phyloP scores from a whole-genome alignment of 75 land plant genomes.

The Adiantum capillusveneris region DNA sequence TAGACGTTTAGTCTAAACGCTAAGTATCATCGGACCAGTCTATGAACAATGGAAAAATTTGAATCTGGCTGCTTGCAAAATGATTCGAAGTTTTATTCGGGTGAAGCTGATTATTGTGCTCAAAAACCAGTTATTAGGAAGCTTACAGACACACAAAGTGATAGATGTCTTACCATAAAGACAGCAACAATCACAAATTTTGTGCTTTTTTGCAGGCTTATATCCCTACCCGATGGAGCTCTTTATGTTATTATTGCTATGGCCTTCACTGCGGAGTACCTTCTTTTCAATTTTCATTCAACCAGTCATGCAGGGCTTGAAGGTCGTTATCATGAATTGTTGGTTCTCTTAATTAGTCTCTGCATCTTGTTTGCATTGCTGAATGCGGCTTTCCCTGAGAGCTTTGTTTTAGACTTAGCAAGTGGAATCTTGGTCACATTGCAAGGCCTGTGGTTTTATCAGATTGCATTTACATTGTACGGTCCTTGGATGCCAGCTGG shows the following conservation, averaged over 20 bases:
- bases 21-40: too few species aligned
- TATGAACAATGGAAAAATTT: too few species aligned
- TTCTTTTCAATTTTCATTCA: constrained; percentile 85
- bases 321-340: constrained; percentile 77
- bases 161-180: too few species aligned
- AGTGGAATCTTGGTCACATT: constrained; percentile 61
- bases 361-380: constrained; percentile 55
- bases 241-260: constrained; percentile 59
- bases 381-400: constrained; percentile 59
- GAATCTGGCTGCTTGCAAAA: too few species aligned
- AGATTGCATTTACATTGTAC: constrained; percentile 79
- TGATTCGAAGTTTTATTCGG: too few species aligned
- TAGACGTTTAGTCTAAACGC: too few species aligned
- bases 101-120: too few species aligned
- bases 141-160: too few species aligned
- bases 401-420: constrained; percentile 61
- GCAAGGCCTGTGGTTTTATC: constrained; percentile 96
- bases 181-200: too few species aligned
- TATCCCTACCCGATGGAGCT: constrained; percentile 71
- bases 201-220: constrained; percentile 31
- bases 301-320: constrained; percentile 89
- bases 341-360: constrained; percentile 69
- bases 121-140: too few species aligned
- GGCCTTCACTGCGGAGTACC: constrained; percentile 80
- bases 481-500: constrained; percentile 91